Conservation (phyloP, 352 stramenopile genomes). For the Phytophthora palmivora region DNA sequence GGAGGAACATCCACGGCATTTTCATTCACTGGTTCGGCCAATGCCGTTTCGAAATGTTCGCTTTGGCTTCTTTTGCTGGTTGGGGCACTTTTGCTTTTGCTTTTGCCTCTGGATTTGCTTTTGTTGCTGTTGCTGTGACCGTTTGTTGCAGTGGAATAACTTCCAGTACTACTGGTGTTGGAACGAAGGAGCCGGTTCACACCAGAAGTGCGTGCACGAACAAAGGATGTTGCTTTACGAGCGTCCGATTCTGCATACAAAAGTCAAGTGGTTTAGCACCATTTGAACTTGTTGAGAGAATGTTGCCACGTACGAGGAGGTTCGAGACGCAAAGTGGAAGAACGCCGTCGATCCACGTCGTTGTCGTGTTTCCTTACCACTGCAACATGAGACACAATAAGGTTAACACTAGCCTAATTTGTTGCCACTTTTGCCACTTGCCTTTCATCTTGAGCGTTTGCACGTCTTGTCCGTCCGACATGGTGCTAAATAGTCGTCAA, state of each 20-base stretch:
- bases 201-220: conserved; percentile 63
- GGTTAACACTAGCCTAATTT: conserved; percentile 16
- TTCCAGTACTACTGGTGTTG: conserved; percentile 43
- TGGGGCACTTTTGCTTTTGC: conserved; percentile 33
- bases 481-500: conserved; percentile 9
- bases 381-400: conserved; percentile 24
- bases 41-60: conserved; percentile 13
- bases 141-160: conserved; percentile 7
- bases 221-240: conserved; percentile 58
- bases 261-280: conserved; percentile 1
- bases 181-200: conserved; percentile 67
- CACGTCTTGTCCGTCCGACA: conserved; percentile 49
- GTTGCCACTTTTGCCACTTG: conserved; percentile 22
- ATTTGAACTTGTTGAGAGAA: background rate
- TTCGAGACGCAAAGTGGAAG: conserved; percentile 62
- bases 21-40: conserved; percentile 18
- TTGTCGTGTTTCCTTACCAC: conserved; percentile 72
- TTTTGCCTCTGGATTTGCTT: conserved; percentile 5
- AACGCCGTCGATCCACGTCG: conserved; percentile 68
- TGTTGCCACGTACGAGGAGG: conserved; percentile 53
- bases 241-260: conserved; percentile 49
- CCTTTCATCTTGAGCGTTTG: conserved; percentile 70
- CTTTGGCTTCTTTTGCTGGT: conserved; percentile 24
- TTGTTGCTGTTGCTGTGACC: conserved; percentile 19
- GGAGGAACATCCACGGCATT: conserved; percentile 17